Percentiles rank a stretch among this genome's conserved stretches.
Conservation (phyloP, 495 filamentous ascomycete species). For the Stereocaulon alpinum region DNA sequence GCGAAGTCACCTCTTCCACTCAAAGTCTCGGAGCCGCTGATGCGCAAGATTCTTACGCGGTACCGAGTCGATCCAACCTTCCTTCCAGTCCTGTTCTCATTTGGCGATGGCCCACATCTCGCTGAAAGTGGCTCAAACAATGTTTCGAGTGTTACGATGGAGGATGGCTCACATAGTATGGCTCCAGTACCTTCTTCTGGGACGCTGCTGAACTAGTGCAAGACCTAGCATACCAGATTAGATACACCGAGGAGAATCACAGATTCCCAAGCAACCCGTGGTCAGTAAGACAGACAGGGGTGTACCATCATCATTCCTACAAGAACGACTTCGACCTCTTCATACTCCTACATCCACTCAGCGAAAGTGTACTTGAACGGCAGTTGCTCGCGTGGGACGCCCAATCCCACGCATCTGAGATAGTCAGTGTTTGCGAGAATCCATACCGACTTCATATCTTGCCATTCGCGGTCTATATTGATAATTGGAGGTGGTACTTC, state of each 20-base stretch:
- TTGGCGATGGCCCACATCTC: conserved; percentile 12
- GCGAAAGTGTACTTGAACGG: conserved; percentile 12
- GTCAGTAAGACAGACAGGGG: conserved; percentile 19
- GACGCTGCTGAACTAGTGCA: not conserved
- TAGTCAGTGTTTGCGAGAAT: conserved; percentile 1
- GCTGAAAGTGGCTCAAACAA: conserved; percentile 16
- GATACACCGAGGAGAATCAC: conserved; percentile 18
- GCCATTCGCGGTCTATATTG: conserved; percentile 15
- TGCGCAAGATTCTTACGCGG: conserved; percentile 15
- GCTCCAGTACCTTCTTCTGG: not conserved
- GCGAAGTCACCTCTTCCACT: not conserved
- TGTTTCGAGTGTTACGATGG: not conserved
- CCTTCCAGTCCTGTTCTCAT: conserved; percentile 17
- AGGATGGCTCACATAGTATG: conserved; percentile 15
- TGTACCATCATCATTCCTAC: conserved; percentile 17
- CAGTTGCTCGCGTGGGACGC: not conserved
- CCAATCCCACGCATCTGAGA: not conserved
- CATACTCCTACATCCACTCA: conserved; percentile 16
- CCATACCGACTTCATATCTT: conserved; percentile 20
- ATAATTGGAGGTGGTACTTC: conserved; percentile 24
- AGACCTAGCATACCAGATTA: conserved; percentile 16
- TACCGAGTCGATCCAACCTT: conserved; percentile 16
- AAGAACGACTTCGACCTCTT: conserved; percentile 15
- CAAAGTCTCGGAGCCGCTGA: conserved; percentile 12
- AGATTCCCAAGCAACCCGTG: conserved; percentile 3